phyloP scores from a whole-genome alignment of 768 basidiomycete genomes.

The Gloeophyllum trabeum region DNA sequence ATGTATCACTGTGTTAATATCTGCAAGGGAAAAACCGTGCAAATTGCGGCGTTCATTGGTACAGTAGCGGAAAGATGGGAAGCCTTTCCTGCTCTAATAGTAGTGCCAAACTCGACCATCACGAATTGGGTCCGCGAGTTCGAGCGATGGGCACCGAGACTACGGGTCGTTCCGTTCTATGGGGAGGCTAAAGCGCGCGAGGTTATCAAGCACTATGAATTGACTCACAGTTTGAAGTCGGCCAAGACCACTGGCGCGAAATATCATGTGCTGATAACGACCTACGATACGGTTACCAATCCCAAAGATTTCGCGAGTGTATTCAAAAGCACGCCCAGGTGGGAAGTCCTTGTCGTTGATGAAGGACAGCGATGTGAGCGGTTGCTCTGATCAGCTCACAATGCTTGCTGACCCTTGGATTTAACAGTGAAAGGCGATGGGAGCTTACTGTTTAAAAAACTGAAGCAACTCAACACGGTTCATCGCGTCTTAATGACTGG shows the following conservation, averaged over 20 bases:
- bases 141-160: slow-evolving; percentile 68
- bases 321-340: slow-evolving; percentile 76
- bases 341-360: slow-evolving; percentile 92
- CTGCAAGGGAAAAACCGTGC: slow-evolving; percentile 79
- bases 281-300: slow-evolving; percentile 77
- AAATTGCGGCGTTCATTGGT: slow-evolving; percentile 78
- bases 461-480: slow-evolving; percentile 66
- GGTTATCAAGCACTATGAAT: slow-evolving; percentile 72
- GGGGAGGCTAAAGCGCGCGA: slow-evolving; percentile 75
- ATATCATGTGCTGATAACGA: slow-evolving; percentile 87
- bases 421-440: slow-evolving; percentile 71
- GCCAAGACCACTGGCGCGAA: slow-evolving; percentile 39
- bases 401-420: background rate
- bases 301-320: slow-evolving; percentile 58
- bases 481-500: slow-evolving; percentile 90
- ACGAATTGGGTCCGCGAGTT: slow-evolving; percentile 95
- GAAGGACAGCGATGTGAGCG: slow-evolving; percentile 83
- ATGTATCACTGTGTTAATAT: slow-evolving; percentile 1
- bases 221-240: slow-evolving; percentile 38
- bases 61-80: slow-evolving; percentile 41
- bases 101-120: slow-evolving; percentile 95
- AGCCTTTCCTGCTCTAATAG: slow-evolving; percentile 74
- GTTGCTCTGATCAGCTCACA: slow-evolving; percentile 4
- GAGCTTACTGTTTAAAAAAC: slow-evolving; percentile 69
- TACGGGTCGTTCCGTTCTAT: slow-evolving; percentile 76